Evolutionary conservation across 164 flowering plant species (phyloP).

Genomic region (Stephania japonica): DNA sequence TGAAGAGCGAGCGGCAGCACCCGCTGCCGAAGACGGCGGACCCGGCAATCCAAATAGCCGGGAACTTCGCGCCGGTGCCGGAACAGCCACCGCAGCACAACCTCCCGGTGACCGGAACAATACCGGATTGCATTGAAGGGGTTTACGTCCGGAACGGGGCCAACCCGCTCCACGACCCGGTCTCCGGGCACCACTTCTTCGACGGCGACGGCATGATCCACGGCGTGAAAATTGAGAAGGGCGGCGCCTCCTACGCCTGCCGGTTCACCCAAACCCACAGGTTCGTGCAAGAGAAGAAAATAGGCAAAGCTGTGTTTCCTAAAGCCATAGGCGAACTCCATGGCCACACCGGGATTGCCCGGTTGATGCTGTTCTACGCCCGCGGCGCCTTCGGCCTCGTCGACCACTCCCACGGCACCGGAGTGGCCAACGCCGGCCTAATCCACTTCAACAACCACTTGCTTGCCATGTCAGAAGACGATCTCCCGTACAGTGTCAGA

Average conservation of each 20-base stretch:
- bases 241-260: slow-evolving; percentile 65
- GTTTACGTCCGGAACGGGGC: slow-evolving; percentile 89
- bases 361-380: slow-evolving; percentile 64
- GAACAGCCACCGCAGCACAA: slow-evolving; percentile 47
- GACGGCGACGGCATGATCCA: slow-evolving; percentile 98
- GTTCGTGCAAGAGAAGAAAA: slow-evolving; percentile 49
- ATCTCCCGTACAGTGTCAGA: slow-evolving; percentile 46
- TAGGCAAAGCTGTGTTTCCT: slow-evolving; percentile 77
- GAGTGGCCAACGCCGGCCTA: slow-evolving; percentile 89
- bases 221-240: slow-evolving; percentile 44
- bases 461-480: slow-evolving; percentile 83
- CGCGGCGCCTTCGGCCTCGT: slow-evolving; percentile 55
- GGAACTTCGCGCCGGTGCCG: slow-evolving; percentile 78
- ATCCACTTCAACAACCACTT: slow-evolving; percentile 69
- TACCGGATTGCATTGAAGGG: slow-evolving; percentile 62
- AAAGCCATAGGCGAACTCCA: slow-evolving; percentile 93
- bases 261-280: slow-evolving; percentile 68
- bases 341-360: slow-evolving; percentile 80
- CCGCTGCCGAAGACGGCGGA: slow-evolving; percentile 80
- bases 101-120: slow-evolving; percentile 47
- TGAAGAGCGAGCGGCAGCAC: slow-evolving; percentile 33
- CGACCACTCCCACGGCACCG: slow-evolving; percentile 54
- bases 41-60: slow-evolving; percentile 69
- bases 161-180: slow-evolving; percentile 67
- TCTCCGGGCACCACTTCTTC: slow-evolving; percentile 83